phyloP scores from a whole-genome alignment of 495 filamentous ascomycete species.

The Neurospora sp. region DNA sequence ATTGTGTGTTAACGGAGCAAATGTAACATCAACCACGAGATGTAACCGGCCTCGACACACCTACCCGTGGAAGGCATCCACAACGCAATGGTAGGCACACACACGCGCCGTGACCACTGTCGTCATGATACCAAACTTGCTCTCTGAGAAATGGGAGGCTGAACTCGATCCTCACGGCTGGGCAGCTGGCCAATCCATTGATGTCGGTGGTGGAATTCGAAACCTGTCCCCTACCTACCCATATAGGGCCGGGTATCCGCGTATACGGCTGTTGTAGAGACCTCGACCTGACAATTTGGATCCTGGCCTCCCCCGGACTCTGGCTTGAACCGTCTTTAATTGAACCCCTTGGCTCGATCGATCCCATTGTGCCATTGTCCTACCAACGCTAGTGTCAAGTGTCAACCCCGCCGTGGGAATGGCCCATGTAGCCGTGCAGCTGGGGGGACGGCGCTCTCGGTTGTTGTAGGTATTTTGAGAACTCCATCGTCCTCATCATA shows the following conservation, averaged over 20 bases:
- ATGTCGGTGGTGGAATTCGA: not conserved
- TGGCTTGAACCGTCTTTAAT: not conserved
- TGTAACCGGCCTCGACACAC: slow-evolving; percentile 1
- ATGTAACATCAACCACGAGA: slow-evolving; percentile 1
- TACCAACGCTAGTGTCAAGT: not conserved
- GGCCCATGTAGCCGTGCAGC: not conserved
- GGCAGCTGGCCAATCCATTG: not conserved
- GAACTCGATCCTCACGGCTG: slow-evolving; percentile 6
- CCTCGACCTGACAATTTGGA: not conserved
- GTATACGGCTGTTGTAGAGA: not conserved
- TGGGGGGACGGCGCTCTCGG: not conserved
- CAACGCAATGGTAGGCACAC: not conserved
- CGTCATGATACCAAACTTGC: slow-evolving; percentile 2
- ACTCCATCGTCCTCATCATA: not conserved
- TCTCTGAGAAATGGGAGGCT: slow-evolving; percentile 4
- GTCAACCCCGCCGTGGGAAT: not conserved
- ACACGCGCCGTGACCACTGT: not conserved
- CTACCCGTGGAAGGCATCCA: not conserved
- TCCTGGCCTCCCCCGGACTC: not conserved
- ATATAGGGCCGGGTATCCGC: not conserved
- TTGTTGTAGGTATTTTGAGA: not conserved
- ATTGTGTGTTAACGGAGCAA: not conserved
- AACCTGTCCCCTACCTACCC: not conserved
- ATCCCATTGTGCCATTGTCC: not conserved
- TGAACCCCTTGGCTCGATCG: not conserved